phyloP scores from a whole-genome alignment of 2,329 filamentous ascomycete genomes.

The Simplicillium sp. region DNA sequence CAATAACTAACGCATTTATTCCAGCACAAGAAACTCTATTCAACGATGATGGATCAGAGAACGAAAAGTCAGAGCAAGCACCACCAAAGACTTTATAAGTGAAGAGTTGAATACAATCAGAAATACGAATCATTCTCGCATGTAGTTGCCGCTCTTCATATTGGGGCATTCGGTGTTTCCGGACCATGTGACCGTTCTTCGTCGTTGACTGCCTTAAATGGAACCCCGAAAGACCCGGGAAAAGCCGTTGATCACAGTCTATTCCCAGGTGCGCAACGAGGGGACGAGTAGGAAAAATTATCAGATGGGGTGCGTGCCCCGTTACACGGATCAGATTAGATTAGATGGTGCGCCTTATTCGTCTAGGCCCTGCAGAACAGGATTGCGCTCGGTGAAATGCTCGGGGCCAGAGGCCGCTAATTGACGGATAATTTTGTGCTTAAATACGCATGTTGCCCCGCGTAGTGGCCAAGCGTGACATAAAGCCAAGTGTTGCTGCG shows the following conservation, averaged over 20 bases:
- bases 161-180: too few relatives aligned
- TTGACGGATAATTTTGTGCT: too few relatives aligned
- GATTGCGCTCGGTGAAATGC: too few relatives aligned
- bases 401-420: too few relatives aligned
- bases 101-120: background rate
- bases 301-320: constrained; percentile 2
- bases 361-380: too few relatives aligned
- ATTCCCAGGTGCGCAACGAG: background rate
- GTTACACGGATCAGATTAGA: constrained; percentile 8
- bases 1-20: constrained; percentile 9
- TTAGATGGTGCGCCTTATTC: constrained; percentile 4
- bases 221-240: background rate
- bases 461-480: too few relatives aligned
- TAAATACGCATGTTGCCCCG: too few relatives aligned
- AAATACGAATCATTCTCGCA: background rate
- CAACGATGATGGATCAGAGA: constrained; percentile 33
- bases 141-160: too few relatives aligned
- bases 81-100: too few relatives aligned
- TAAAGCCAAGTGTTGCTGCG: constrained; percentile 1
- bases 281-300: background rate
- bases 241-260: background rate
- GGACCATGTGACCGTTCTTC: too few relatives aligned
- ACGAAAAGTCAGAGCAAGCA: constrained; percentile 18
- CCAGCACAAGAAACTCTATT: constrained; percentile 55
- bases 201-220: too few relatives aligned